Evolutionary conservation across 2,329 filamentous ascomycete genomes (phyloP).

Genomic region (Nigrograna mackinnonii): DNA sequence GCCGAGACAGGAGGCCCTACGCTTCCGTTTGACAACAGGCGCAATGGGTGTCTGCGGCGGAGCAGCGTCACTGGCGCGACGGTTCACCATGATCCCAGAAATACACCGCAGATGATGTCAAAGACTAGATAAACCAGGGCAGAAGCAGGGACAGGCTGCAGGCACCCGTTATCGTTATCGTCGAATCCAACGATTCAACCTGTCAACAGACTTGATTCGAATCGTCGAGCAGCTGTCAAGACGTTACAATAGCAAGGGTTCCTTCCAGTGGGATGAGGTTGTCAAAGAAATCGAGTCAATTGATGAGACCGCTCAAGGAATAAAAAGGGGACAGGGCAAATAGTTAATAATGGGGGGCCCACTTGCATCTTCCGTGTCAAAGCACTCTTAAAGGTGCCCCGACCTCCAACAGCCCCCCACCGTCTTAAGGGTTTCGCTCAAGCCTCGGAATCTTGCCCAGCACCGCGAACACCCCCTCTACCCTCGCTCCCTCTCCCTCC

Average conservation of each 20-base stretch:
- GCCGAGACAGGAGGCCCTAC: slow-evolving; percentile 35
- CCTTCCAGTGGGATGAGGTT: neutral
- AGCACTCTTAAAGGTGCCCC: too few relatives aligned
- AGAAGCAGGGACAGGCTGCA: neutral
- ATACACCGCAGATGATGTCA: neutral
- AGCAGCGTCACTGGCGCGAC: slow-evolving; percentile 25
- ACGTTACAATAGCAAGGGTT: neutral
- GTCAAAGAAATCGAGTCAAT: neutral
- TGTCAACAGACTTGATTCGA: neutral
- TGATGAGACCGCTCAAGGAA: neutral
- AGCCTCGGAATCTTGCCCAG: neutral
- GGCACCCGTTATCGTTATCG: too few relatives aligned
- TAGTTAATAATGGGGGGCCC: neutral
- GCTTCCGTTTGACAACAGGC: slow-evolving; percentile 35
- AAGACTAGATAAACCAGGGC: neutral
- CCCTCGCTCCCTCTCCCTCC: too few relatives aligned
- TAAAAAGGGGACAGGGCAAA: neutral
- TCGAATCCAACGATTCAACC: slow-evolving; percentile 1
- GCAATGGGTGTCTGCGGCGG: slow-evolving; percentile 20
- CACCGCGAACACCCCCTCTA: neutral
- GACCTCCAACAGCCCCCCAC: too few relatives aligned
- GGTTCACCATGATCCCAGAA: slow-evolving; percentile 23
- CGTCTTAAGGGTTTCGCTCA: too few relatives aligned
- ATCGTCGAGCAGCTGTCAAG: neutral
- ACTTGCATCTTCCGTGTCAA: neutral